Evolutionary conservation across 345 rosid species (phyloP), one percentile per base, ranked within the genome.

Genomic region (Sisymbrium irio): DNA sequence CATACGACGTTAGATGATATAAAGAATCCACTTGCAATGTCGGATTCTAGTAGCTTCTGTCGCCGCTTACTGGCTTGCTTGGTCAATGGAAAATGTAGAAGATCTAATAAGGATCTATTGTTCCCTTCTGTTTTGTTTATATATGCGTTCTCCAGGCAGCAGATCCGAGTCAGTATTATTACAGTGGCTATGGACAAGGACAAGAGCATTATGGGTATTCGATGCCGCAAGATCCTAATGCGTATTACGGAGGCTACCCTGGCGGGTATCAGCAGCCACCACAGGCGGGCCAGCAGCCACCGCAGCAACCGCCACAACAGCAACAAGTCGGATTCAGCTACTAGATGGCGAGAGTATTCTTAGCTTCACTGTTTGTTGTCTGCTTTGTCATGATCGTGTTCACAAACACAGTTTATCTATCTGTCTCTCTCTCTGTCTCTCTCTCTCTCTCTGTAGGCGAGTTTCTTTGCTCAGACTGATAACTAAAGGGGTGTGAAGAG

Each of bases 181-280:
- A 89, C 63, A 2, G 80, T 1, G 94, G 96, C 2, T 89, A 91
- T 53, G 55, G 83, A 13, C 87, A 86, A 56, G 97, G 98, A 3
- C 87, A 90, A 11, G 98, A 92, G 60, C 83, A 80, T 58, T 93
- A 91, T 73, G 91, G 92, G 9, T 91, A 91, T 73, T 85, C 86
- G 2, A 81, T 89, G 65, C 79, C 69, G 1, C 98, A 93, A 78
- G 98, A 91, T 75, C 91, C 96, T 12, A 91, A 81, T 81, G 76
- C 89, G 82, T 93, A 89, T 68, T 93, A 93, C 41, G 94, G 98
- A 39, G 88, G 91, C 20, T 87, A 90, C 47, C 73, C 97, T 12
- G 93, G 96, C 3, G 86, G 90, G 28, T 90, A 88, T 40, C 88
- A 83, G 76, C 90, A 89, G 79, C 87, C 84, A 82, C 90, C 85